Conservation (phyloP, 2,329 filamentous ascomycete species). For the Trichoderma koningii region DNA sequence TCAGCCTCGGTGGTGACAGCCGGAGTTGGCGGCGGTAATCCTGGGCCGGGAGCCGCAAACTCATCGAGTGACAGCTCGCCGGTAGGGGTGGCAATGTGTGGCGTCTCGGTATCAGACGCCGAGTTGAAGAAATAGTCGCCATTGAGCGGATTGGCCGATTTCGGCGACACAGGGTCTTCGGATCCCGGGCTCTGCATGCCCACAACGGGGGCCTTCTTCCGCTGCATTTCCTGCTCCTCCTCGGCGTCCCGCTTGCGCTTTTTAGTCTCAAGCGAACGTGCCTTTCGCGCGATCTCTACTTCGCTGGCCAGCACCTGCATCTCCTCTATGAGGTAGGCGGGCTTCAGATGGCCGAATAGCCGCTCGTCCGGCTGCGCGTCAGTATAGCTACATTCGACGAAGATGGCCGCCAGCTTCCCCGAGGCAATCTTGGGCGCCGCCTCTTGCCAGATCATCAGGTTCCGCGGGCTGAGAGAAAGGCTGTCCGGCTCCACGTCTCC, state of each 20-base stretch:
- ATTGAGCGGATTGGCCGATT: slow-evolving; percentile 43
- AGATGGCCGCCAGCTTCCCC: slow-evolving; percentile 74
- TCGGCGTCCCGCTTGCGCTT: slow-evolving; percentile 63
- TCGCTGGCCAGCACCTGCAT: slow-evolving; percentile 70
- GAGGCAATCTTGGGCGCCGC: slow-evolving; percentile 80
- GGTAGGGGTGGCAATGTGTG: slow-evolving; percentile 51
- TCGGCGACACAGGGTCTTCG: slow-evolving; percentile 57
- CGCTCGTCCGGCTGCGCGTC: slow-evolving; percentile 74
- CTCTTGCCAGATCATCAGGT: slow-evolving; percentile 80
- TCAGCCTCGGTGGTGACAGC: slow-evolving; percentile 22
- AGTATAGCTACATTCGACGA: slow-evolving; percentile 95
- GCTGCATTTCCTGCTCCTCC: slow-evolving; percentile 30
- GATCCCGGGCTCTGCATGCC: slow-evolving; percentile 30
- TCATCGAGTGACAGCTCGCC: slow-evolving; percentile 49
- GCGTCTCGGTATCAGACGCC: slow-evolving; percentile 39
- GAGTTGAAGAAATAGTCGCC: slow-evolving; percentile 23
- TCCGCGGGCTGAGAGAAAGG: slow-evolving; percentile 78
- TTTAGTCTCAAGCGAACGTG: slow-evolving; percentile 47
- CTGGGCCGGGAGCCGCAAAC: slow-evolving; percentile 36
- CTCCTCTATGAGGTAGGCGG: slow-evolving; percentile 79
- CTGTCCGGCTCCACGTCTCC: slow-evolving; percentile 94
- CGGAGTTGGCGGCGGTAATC: slow-evolving; percentile 16
- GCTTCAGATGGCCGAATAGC: slow-evolving; percentile 87
- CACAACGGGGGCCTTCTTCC: slow-evolving; percentile 29
- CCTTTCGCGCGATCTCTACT: slow-evolving; percentile 57